Conservation (phyloP, 1,284 basidiomycete genomes). For the Ustilago crameri region DNA sequence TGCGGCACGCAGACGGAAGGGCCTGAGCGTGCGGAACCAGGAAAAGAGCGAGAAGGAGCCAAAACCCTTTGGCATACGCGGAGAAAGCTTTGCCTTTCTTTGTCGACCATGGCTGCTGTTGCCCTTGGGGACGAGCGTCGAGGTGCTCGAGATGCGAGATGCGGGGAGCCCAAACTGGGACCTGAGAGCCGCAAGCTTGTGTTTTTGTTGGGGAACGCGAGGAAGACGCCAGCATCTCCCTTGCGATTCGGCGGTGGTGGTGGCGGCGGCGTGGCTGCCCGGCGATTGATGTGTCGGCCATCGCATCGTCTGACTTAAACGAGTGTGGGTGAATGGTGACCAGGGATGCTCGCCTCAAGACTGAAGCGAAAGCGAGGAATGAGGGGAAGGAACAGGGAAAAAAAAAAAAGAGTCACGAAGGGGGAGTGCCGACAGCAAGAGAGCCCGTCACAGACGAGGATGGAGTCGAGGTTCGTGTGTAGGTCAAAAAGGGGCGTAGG, state of each 20-base stretch:
- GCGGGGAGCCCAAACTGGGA: conserved; percentile 7
- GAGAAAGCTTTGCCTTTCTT: neutral
- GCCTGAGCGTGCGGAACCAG: conserved; percentile 37
- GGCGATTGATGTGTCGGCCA: conserved; percentile 23
- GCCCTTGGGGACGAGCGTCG: conserved; percentile 5
- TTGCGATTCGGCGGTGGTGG: conserved; percentile 8
- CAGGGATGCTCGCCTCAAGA: conserved; percentile 16
- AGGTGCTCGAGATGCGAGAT: conserved; percentile 11
- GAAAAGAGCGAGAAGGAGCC: conserved; percentile 33
- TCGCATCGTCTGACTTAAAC: conserved; percentile 30
- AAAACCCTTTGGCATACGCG: conserved; percentile 3
- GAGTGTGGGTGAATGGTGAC: conserved; percentile 19
- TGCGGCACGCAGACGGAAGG: conserved; percentile 13
- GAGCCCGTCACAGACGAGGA: conserved; percentile 31
- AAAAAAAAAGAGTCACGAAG: conserved; percentile 1
- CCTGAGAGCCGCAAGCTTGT: conserved; percentile 4
- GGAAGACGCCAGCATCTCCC: conserved; percentile 44
- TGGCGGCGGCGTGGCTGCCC: conserved; percentile 14
- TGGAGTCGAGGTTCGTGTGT: conserved; percentile 20
- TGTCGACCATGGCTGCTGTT: conserved; percentile 3
- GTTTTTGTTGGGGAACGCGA: conserved; percentile 5
- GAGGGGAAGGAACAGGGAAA: neutral
- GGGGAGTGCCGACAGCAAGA: neutral
- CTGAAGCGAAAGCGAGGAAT: conserved; percentile 9
- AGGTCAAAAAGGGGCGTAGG: conserved; percentile 1